A percentile compares a stretch with the other conserved stretches of the same genome.
These are phyloP conservation scores for Acacia confusa DNA, from an alignment of 306 rosid genomes.

Conservation along the genomic window DNA sequence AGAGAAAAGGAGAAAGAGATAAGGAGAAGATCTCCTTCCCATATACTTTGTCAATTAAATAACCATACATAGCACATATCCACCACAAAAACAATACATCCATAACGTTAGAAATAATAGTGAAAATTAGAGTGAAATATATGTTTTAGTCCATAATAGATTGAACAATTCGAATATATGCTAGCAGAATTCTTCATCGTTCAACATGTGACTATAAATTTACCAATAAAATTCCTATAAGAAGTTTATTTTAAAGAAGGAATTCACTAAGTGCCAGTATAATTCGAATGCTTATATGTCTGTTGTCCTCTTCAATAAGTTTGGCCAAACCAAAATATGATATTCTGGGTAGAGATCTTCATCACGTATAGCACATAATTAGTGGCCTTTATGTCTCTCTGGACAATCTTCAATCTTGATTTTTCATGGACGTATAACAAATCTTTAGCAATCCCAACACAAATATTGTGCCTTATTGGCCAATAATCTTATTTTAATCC, in stretches of 20 bases:
- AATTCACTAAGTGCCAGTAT: conserved; percentile 66
- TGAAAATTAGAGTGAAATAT: neutral
- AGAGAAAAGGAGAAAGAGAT: too few species aligned
- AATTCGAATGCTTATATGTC: conserved; percentile 65
- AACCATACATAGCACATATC: conserved; percentile 63
- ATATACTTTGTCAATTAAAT: conserved; percentile 73
- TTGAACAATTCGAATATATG: neutral
- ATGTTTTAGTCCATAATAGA: neutral
- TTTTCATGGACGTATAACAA: too few species aligned
- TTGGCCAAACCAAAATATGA: conserved; percentile 46
- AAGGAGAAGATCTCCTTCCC: too few species aligned
- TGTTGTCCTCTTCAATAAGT: conserved; percentile 20
- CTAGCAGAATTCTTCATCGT: too few species aligned
- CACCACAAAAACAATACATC: conserved; percentile 22
- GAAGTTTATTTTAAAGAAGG: neutral
- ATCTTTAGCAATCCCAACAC: neutral
- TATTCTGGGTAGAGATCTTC: too few species aligned
- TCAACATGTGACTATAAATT: neutral
- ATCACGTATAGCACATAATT: too few species aligned
- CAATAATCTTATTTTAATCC: conserved; percentile 49
- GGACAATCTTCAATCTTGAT: too few species aligned
- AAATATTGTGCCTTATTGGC: conserved; percentile 61
- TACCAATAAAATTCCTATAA: neutral
- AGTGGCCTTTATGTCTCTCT: too few species aligned
- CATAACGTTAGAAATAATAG: neutral